phyloP scores from a whole-genome alignment of 2,329 filamentous ascomycete species.

The Xylariaceae sp. region DNA sequence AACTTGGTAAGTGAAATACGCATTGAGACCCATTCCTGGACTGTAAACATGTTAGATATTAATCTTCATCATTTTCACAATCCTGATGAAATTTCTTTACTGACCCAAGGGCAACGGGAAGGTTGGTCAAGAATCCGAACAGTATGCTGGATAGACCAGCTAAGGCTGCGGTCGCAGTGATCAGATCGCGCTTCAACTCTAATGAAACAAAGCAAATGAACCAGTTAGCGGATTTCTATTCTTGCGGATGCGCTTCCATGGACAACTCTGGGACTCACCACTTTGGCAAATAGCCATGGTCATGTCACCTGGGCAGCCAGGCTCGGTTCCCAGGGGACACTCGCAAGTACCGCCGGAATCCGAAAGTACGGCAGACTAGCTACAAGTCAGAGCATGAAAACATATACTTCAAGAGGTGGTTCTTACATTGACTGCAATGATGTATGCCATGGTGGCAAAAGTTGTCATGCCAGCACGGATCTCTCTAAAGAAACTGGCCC shows the following conservation, averaged over 20 bases:
- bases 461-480: slow-evolving; percentile 75
- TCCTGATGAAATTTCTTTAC: slow-evolving; percentile 21
- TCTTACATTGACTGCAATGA: slow-evolving; percentile 65
- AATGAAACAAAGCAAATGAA: neutral
- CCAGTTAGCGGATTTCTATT: slow-evolving; percentile 10
- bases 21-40: slow-evolving; percentile 63
- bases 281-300: slow-evolving; percentile 44
- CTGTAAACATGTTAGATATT: slow-evolving; percentile 34
- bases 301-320: slow-evolving; percentile 43
- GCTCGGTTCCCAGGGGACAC: slow-evolving; percentile 45
- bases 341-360: slow-evolving; percentile 73
- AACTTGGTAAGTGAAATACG: slow-evolving; percentile 63
- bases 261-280: slow-evolving; percentile 32
- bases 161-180: slow-evolving; percentile 79
- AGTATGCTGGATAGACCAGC: slow-evolving; percentile 67
- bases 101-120: slow-evolving; percentile 71
- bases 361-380: slow-evolving; percentile 63
- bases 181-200: slow-evolving; percentile 68
- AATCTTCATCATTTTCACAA: neutral
- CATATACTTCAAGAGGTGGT: neutral
- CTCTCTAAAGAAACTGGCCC: slow-evolving; percentile 69
- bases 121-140: slow-evolving; percentile 77
- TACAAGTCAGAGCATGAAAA: neutral
- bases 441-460: slow-evolving; percentile 78
- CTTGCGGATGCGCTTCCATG: neutral